These are phyloP conservation scores for Phytopythium aichiense DNA, from an alignment of 352 stramenopile species.

Conservation along the genomic window DNA sequence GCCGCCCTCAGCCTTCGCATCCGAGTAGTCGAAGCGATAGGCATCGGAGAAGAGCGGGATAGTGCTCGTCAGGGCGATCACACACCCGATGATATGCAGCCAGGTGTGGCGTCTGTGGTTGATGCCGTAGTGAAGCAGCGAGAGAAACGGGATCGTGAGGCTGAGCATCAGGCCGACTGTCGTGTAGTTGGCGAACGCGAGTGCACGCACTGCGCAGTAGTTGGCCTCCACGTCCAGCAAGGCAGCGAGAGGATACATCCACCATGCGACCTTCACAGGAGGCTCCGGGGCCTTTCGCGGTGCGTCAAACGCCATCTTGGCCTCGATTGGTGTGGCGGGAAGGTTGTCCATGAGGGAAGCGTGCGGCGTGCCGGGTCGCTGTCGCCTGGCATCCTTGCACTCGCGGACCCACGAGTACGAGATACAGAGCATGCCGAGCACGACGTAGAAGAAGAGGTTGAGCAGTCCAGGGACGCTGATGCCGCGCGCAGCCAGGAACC, in stretches of 20 bases:
- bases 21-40: constrained; percentile 11
- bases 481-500: constrained; percentile 25
- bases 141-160: constrained; percentile 42
- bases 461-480: constrained; percentile 28
- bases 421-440: constrained; percentile 23
- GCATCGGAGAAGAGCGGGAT: constrained; percentile 25
- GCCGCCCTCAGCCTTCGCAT: constrained; percentile 1
- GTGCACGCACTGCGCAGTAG: constrained; percentile 21
- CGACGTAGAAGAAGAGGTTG: constrained; percentile 36
- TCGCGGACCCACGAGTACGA: constrained; percentile 18
- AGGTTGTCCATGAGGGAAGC: not conserved
- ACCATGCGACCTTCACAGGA: constrained; percentile 17
- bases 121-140: constrained; percentile 24
- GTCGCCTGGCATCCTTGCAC: constrained; percentile 2
- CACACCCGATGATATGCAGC: constrained; percentile 24
- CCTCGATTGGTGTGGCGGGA: not conserved
- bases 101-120: constrained; percentile 20
- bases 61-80: constrained; percentile 13
- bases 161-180: constrained; percentile 35
- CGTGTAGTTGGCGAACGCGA: constrained; percentile 32
- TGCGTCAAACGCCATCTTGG: not conserved
- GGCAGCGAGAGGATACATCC: constrained; percentile 35
- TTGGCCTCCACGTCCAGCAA: constrained; percentile 44
- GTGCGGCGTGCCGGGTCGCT: constrained; percentile 2
- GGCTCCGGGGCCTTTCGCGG: not conserved